A percentile compares a stretch with the other conserved stretches of the same genome.
Evolutionary conservation across 768 basidiomycete species (phyloP).

Genomic region (Sutorius australiensis): DNA sequence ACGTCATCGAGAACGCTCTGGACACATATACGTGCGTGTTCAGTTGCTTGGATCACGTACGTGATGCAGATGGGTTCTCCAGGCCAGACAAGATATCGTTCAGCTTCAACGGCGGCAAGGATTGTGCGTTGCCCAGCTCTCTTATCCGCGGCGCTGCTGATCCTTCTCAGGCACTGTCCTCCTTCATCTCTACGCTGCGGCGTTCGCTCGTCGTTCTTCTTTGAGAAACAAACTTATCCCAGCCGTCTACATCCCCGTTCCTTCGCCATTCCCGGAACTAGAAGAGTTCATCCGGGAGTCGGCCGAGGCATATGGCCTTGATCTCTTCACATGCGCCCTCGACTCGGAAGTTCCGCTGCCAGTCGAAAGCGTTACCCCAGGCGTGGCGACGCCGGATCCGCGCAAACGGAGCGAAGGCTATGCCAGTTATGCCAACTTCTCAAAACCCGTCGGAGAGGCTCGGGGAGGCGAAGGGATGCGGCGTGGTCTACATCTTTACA

Average conservation of each 20-base stretch:
- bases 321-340: constrained; percentile 48
- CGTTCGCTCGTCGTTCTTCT: constrained; percentile 45
- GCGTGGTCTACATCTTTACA: constrained; percentile 69
- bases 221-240: constrained; percentile 47
- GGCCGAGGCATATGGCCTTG: constrained; percentile 62
- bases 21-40: constrained; percentile 74
- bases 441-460: constrained; percentile 45
- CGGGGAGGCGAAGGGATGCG: constrained; percentile 75
- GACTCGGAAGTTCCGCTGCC: constrained; percentile 40
- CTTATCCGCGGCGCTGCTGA: background rate
- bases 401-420: constrained; percentile 7
- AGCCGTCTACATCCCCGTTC: constrained; percentile 84
- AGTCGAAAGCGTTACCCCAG: constrained; percentile 45
- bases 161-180: constrained; percentile 79
- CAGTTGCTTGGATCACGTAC: background rate
- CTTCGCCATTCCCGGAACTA: constrained; percentile 80
- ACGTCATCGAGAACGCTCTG: constrained; percentile 75
- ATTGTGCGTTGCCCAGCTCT: constrained; percentile 59
- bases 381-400: constrained; percentile 26
- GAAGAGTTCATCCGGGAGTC: constrained; percentile 78
- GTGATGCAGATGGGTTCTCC: constrained; percentile 9
- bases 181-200: constrained; percentile 81
- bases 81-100: constrained; percentile 73
- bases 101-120: constrained; percentile 98
- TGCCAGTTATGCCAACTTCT: constrained; percentile 14